A percentile compares a stretch with the other conserved stretches of the same genome.
Evolutionary conservation across 2,329 filamentous ascomycete species (phyloP).

Genomic region (Aspergillus pseudonomiae): DNA sequence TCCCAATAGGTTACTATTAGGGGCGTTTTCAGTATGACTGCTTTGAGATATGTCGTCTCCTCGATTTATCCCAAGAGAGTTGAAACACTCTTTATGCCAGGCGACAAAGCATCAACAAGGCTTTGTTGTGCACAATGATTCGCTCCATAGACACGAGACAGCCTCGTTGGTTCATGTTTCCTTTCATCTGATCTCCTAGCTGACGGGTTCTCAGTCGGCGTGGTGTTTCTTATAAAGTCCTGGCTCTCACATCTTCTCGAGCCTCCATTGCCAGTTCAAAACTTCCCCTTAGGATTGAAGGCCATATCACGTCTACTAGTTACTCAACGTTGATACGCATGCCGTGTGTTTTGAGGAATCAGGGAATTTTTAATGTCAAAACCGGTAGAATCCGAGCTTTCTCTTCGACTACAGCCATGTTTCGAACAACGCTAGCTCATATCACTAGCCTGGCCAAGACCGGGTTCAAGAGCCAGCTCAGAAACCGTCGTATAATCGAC

Average conservation of each 20-base stretch:
- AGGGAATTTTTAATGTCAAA: neutral
- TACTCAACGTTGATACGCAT: neutral
- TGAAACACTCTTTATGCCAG: constrained; percentile 2
- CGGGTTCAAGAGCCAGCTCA: neutral
- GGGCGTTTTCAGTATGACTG: neutral
- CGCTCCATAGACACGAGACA: neutral
- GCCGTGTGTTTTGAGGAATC: neutral
- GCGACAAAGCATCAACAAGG: neutral
- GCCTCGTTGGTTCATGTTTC: neutral
- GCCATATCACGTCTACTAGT: neutral
- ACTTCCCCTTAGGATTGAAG: neutral
- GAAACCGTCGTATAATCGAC: neutral
- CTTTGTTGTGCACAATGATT: neutral
- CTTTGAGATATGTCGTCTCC: neutral
- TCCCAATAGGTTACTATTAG: neutral
- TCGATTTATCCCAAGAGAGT: neutral
- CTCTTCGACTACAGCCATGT: neutral
- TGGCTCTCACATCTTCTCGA: neutral
- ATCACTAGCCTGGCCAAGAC: neutral
- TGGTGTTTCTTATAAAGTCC: neutral
- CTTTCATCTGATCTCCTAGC: neutral
- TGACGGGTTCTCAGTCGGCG: neutral
- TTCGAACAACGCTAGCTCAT: neutral
- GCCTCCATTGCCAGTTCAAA: neutral
- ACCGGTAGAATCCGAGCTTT: neutral